Percentiles rank a stretch among this genome's conserved stretches.
Evolutionary conservation across 257 asterid genomes (phyloP).

Genomic region (Craterostigma plantagineum): DNA sequence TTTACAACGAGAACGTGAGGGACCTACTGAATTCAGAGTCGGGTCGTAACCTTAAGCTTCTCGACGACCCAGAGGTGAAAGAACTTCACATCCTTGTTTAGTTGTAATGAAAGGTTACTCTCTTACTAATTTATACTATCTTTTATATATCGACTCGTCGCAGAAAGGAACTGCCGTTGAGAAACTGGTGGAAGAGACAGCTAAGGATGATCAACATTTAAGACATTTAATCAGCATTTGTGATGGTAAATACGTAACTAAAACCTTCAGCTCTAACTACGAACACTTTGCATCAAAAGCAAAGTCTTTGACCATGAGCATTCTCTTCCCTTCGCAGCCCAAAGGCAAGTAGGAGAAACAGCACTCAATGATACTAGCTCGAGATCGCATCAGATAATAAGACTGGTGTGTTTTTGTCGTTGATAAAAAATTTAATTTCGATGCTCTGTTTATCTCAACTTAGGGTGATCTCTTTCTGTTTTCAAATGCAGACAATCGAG

Average conservation of each 20-base stretch:
- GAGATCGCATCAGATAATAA: slow-evolving; percentile 57
- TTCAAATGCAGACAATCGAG: slow-evolving; percentile 29
- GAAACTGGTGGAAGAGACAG: slow-evolving; percentile 29
- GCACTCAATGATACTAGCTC: slow-evolving; percentile 31
- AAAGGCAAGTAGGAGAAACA: slow-evolving; percentile 23
- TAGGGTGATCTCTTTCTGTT: slow-evolving; percentile 5
- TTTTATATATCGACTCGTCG: too few species aligned
- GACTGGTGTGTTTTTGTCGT: slow-evolving; percentile 18
- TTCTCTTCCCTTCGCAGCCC: slow-evolving; percentile 14
- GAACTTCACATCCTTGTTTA: too few species aligned
- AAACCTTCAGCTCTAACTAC: not conserved
- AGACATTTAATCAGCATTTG: slow-evolving; percentile 31
- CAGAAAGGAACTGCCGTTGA: slow-evolving; percentile 50
- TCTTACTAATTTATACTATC: too few species aligned
- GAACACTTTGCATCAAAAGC: not conserved
- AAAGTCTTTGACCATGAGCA: not conserved
- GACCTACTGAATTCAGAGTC: too few species aligned
- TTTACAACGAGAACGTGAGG: slow-evolving; percentile 51
- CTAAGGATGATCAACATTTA: slow-evolving; percentile 30
- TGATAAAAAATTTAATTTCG: too few species aligned
- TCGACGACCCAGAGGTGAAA: too few species aligned
- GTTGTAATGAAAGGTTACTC: too few species aligned
- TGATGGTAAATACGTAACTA: slow-evolving; percentile 20
- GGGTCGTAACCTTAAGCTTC: too few species aligned
- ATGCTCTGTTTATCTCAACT: not conserved